A percentile compares a stretch with the other conserved stretches of the same genome.
Conservation (phyloP, 2,329 filamentous ascomycete genomes). For the Endoconidiophora laricicola region DNA sequence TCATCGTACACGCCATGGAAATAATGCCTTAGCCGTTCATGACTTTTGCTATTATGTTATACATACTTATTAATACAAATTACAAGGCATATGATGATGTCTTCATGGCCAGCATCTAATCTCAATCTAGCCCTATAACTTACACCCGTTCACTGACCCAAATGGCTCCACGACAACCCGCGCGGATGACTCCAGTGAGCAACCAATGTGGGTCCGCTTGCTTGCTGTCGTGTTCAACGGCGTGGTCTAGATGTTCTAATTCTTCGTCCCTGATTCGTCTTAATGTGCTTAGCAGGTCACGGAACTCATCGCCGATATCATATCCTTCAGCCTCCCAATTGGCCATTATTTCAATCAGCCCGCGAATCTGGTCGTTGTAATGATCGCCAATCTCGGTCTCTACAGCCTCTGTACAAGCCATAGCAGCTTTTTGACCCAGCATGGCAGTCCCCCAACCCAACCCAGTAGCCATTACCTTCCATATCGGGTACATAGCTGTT, state of each 20-base stretch:
- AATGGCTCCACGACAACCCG: constrained; percentile 84
- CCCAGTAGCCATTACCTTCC: constrained; percentile 62
- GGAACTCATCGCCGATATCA: constrained; percentile 63
- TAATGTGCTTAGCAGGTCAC: constrained; percentile 53
- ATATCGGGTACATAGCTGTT: constrained; percentile 81
- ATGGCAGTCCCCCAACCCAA: constrained; percentile 81
- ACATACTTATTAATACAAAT: constrained; percentile 5
- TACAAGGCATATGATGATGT: not conserved
- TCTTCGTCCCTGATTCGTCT: constrained; percentile 86
- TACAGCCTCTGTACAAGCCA: constrained; percentile 97
- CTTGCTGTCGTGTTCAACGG: constrained; percentile 82
- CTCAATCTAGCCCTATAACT: constrained; percentile 7
- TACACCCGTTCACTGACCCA: constrained; percentile 69
- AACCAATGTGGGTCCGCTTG: constrained; percentile 80
- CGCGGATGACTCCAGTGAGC: constrained; percentile 68
- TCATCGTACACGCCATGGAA: not conserved
- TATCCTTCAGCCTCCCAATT: constrained; percentile 64
- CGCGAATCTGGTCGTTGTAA: constrained; percentile 83
- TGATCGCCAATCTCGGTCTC: constrained; percentile 96
- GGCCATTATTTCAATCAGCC: constrained; percentile 63
- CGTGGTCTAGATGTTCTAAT: constrained; percentile 89
- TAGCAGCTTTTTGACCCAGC: constrained; percentile 82
- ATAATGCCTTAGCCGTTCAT: not conserved
- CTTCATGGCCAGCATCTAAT: not conserved
- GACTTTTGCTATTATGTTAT: not conserved